Percentiles rank a stretch among this genome's conserved stretches.
phyloP scores from a whole-genome alignment of 345 rosid species.

The Nephelium lappaceum region DNA sequence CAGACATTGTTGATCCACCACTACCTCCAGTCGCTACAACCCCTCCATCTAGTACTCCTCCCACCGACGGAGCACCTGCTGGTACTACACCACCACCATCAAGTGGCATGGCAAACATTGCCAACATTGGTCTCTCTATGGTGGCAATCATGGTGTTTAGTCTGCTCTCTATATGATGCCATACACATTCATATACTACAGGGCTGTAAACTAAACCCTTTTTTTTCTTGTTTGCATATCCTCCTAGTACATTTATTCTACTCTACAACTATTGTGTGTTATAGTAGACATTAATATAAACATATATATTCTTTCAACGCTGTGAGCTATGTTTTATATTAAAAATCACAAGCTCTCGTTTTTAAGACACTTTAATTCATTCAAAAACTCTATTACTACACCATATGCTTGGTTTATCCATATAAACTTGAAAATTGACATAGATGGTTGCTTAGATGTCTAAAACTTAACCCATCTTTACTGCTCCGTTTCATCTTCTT shows the following conservation, averaged over 20 bases:
- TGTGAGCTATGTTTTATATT: too few relatives aligned
- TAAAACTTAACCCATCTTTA: too few relatives aligned
- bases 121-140: slow-evolving; percentile 38
- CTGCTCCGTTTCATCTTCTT: too few relatives aligned
- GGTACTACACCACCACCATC: slow-evolving; percentile 30
- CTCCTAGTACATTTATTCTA: not conserved
- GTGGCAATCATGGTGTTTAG: slow-evolving; percentile 36
- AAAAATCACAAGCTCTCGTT: too few relatives aligned
- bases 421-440: too few relatives aligned
- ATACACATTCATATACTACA: not conserved
- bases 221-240: not conserved
- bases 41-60: not conserved
- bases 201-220: not conserved
- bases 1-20: slow-evolving; percentile 77
- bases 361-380: too few relatives aligned
- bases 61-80: not conserved
- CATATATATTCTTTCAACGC: too few relatives aligned
- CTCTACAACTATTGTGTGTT: not conserved
- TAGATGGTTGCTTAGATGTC: too few relatives aligned
- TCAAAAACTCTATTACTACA: too few relatives aligned
- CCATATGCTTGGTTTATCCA: too few relatives aligned
- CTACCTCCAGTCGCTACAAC: slow-evolving; percentile 59
- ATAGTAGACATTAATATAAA: not conserved
- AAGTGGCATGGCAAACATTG: slow-evolving; percentile 27
- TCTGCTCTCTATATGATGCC: slow-evolving; percentile 25